Evolutionary conservation across 2,329 filamentous ascomycete species (phyloP), one percentile per base, ranked within the genome.

Genomic region (Cladosporium cucumerinum): DNA sequence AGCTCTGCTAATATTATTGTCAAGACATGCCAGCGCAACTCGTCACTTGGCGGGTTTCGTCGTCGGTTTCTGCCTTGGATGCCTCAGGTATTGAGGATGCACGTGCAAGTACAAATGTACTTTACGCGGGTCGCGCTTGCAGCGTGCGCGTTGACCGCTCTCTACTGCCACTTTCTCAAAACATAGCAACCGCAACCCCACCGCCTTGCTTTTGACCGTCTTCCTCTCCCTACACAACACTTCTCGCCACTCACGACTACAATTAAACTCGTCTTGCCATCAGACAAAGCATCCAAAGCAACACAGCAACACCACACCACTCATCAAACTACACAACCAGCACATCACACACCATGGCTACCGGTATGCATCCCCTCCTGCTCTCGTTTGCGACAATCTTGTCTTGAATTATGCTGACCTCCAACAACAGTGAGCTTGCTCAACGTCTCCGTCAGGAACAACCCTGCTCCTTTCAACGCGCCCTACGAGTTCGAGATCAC

Each of bases 401-500:
- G 7, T 30, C 6, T 21, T 36, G 16, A 21, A 39, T 3, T 10
- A 26, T 21, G 25, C 51, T 61, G 25, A 65, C 49, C 55, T 28
- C 32, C 81, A 85, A 76, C 70, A 97, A 91, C 97, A 76, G 93
- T 99, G 69, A 96, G 93, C 72, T 88, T 99, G 66, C 87, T 99
- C 71, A 94, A 94, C 76, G 95, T 99, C 74, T 91, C 95, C 80
- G 91, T 99, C 72, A 85, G 93, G 78, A 98, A 99, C 86, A 99
- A 99, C 82, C 95, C 95, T 75, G 93, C 95, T 74, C 88, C 90
- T 72, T 98, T 99, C 82, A 90, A 88, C 73, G 91, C 94, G 77
- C 88, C 92, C 63, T 99, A 99, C 79, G 89, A 95, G 79, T 97
- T 99, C 72, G 94, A 99, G 81, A 98, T 99, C 78, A 99, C 95